phyloP scores from a whole-genome alignment of 2,329 filamentous ascomycete species.

The Stemphylium lycopersici region DNA sequence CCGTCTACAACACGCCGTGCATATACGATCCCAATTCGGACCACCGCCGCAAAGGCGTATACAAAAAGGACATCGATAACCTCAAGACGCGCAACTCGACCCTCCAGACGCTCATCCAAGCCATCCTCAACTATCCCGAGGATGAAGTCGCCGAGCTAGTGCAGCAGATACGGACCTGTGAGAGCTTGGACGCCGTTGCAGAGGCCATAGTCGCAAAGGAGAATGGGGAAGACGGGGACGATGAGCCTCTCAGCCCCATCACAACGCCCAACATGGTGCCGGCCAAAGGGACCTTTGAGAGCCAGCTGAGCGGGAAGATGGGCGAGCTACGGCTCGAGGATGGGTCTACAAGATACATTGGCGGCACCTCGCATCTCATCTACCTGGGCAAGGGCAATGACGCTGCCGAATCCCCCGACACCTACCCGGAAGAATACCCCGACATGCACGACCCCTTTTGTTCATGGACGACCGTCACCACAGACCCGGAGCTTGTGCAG shows the following conservation, averaged over 20 bases:
- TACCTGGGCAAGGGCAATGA: conserved; percentile 62
- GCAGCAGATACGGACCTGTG: conserved; percentile 85
- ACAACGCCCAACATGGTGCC: conserved; percentile 46
- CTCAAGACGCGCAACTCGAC: conserved; percentile 87
- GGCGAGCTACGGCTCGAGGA: conserved; percentile 87
- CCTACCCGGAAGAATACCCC: conserved; percentile 52
- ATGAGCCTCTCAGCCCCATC: conserved; percentile 45
- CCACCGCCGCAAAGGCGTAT: conserved; percentile 94
- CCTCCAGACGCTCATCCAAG: conserved; percentile 88
- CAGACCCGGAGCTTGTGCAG: conserved; percentile 76
- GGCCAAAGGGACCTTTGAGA: conserved; percentile 63
- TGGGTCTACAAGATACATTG: conserved; percentile 87
- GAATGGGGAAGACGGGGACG: conserved; percentile 53
- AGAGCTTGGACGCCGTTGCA: conserved; percentile 71
- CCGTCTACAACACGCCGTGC: conserved; percentile 89
- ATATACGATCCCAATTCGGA: conserved; percentile 97
- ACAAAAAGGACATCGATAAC: conserved; percentile 89
- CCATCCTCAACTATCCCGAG: conserved; percentile 88
- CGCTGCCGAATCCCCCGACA: conserved; percentile 35
- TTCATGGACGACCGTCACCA: conserved; percentile 87
- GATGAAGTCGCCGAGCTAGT: conserved; percentile 83
- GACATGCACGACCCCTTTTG: conserved; percentile 72
- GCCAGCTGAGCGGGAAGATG: conserved; percentile 89
- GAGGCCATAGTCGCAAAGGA: conserved; percentile 63
- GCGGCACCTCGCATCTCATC: conserved; percentile 91